Conservation (phyloP, 176 grass and related monocot genomes). For the Pontederia paniculata region DNA sequence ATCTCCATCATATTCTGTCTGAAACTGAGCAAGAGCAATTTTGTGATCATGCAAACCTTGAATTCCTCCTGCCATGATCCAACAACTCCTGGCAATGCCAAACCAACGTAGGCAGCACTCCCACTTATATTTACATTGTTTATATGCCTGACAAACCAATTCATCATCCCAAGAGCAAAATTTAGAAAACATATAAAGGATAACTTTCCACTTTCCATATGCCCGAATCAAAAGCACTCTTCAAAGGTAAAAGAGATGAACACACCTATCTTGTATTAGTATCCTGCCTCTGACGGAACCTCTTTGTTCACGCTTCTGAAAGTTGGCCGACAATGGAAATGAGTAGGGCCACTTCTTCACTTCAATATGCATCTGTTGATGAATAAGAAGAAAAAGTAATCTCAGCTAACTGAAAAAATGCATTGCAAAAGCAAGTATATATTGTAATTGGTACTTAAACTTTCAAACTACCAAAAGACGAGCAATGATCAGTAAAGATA, state of each 20-base stretch:
- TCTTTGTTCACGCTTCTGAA: conserved; percentile 61
- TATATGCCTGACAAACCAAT: conserved; percentile 33
- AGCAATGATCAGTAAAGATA: not conserved
- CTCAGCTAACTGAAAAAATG: no score
- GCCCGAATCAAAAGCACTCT: no score
- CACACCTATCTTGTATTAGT: conserved; percentile 57
- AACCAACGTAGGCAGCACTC: conserved; percentile 58
- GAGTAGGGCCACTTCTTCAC: conserved; percentile 66
- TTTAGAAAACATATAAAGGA: not conserved
- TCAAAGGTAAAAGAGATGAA: not conserved
- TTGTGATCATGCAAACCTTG: conserved; percentile 34
- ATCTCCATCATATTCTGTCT: no score
- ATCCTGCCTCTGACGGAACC: conserved; percentile 51
- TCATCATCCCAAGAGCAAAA: not conserved
- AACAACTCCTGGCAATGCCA: conserved; percentile 74
- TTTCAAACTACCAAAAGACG: no score
- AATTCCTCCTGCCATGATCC: conserved; percentile 90
- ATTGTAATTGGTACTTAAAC: no score
- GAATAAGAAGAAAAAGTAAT: conserved; percentile 15
- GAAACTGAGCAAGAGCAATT: no score
- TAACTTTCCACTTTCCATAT: not conserved
- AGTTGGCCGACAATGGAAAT: conserved; percentile 68
- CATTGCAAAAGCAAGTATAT: no score
- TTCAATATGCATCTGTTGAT: conserved; percentile 48
- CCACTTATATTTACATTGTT: conserved; percentile 39